Conservation (phyloP, 495 filamentous ascomycete species). For the Sordaria brevicollis region DNA sequence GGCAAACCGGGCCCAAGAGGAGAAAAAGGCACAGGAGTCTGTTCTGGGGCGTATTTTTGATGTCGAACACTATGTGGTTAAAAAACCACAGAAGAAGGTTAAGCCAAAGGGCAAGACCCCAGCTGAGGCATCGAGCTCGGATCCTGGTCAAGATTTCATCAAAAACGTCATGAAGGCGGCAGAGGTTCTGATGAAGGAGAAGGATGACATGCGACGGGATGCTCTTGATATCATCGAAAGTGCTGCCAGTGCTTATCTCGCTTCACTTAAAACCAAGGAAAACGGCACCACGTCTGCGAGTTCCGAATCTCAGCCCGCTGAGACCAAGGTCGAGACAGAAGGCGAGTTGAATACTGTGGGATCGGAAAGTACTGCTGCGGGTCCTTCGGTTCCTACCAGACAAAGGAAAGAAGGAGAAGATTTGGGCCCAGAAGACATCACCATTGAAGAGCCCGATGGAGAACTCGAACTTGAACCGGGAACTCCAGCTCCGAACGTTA, state of each 20-base stretch:
- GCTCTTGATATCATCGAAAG: conserved; percentile 31
- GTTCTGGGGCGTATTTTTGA: conserved; percentile 46
- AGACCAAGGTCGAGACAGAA: conserved; percentile 4
- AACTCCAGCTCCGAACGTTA: conserved; percentile 5
- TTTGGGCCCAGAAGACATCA: conserved; percentile 36
- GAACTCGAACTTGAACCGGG: conserved; percentile 21
- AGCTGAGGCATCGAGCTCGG: conserved; percentile 12
- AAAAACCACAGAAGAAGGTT: conserved; percentile 13
- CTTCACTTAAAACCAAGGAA: conserved; percentile 17
- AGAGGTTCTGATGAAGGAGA: conserved; percentile 21
- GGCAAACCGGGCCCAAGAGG: conserved; percentile 34
- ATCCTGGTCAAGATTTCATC: conserved; percentile 29
- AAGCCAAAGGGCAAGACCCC: conserved; percentile 20
- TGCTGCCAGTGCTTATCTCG: conserved; percentile 36
- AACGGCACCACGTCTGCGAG: not conserved
- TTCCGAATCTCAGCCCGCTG: not conserved
- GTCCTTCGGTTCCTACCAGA: conserved; percentile 1
- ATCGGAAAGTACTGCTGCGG: not conserved
- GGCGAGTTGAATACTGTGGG: not conserved
- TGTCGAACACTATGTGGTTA: conserved; percentile 25
- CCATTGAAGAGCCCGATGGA: conserved; percentile 34
- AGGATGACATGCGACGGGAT: conserved; percentile 26
- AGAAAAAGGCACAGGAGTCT: conserved; percentile 42
- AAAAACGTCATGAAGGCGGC: conserved; percentile 29
- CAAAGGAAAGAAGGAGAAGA: conserved; percentile 17